A percentile compares a stretch with the other conserved stretches of the same genome.
phyloP scores from a whole-genome alignment of 495 filamentous ascomycete genomes.

The Penicillium canescens region DNA sequence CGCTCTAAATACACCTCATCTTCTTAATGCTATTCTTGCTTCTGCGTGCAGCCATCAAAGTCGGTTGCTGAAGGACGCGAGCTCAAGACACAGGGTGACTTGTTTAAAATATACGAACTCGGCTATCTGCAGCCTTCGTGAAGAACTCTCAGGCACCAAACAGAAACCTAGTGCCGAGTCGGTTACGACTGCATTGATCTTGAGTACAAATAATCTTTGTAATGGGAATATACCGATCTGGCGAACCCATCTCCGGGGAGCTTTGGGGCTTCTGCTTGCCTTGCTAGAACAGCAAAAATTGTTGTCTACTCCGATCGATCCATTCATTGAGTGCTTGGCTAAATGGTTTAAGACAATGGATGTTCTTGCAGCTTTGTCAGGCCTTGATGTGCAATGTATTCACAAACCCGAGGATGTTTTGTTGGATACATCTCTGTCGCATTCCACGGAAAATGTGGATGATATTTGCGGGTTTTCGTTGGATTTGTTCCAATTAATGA shows the following conservation, averaged over 20 bases:
- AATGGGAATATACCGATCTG: slow-evolving; percentile 33
- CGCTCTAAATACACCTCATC: slow-evolving; percentile 28
- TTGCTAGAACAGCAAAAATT: slow-evolving; percentile 15
- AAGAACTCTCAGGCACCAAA: slow-evolving; percentile 8
- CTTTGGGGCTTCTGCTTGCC: slow-evolving; percentile 19
- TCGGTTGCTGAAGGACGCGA: slow-evolving; percentile 21
- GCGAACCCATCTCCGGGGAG: slow-evolving; percentile 29
- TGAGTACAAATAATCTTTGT: slow-evolving; percentile 40
- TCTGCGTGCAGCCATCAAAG: slow-evolving; percentile 30
- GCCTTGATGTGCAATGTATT: slow-evolving; percentile 1
- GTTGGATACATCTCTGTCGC: slow-evolving; percentile 2
- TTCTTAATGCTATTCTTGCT: slow-evolving; percentile 33
- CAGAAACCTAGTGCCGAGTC: slow-evolving; percentile 20
- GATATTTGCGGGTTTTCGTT: slow-evolving; percentile 37
- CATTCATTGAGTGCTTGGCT: slow-evolving; percentile 20
- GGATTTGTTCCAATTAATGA: slow-evolving; percentile 24
- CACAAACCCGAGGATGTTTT: slow-evolving; percentile 4
- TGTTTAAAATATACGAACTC: slow-evolving; percentile 31
- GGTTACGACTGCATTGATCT: slow-evolving; percentile 29
- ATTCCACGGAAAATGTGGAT: slow-evolving; percentile 8
- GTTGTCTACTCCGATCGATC: slow-evolving; percentile 2
- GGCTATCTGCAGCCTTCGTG: slow-evolving; percentile 29
- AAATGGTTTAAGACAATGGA: slow-evolving; percentile 37
- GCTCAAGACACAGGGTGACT: slow-evolving; percentile 5
- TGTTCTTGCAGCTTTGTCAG: slow-evolving; percentile 26